Evolutionary conservation across 441 rosid genomes (phyloP).

Genomic region (Bruguiera hainesii): DNA sequence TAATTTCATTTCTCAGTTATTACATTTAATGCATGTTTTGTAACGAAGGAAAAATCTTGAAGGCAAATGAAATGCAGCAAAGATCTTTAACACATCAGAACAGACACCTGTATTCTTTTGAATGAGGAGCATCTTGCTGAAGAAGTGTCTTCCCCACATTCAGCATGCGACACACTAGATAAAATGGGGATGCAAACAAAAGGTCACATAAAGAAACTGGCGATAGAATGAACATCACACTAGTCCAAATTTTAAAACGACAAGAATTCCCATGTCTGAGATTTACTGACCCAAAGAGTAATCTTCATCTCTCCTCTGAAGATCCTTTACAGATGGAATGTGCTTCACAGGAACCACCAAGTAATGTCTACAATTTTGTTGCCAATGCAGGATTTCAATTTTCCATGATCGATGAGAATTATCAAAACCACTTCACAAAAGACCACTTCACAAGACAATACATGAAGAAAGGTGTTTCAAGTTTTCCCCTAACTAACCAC

Average conservation of each 20-base stretch:
- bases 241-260: neutral
- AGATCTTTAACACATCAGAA: slow-evolving; percentile 6
- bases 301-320: slow-evolving; percentile 64
- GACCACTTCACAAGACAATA: too few species aligned
- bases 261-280: neutral
- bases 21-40: neutral
- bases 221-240: neutral
- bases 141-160: slow-evolving; percentile 66
- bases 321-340: slow-evolving; percentile 66
- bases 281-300: slow-evolving; percentile 54
- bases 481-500: too few species aligned
- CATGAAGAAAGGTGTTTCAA: too few species aligned
- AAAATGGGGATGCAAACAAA: slow-evolving; percentile 12
- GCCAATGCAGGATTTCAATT: neutral
- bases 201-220: neutral
- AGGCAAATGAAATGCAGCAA: neutral
- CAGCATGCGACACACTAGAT: slow-evolving; percentile 70
- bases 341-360: slow-evolving; percentile 79
- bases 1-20: neutral
- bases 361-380: slow-evolving; percentile 57
- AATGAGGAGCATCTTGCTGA: slow-evolving; percentile 59
- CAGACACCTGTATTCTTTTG: slow-evolving; percentile 45
- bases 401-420: too few species aligned
- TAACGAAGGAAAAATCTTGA: neutral
- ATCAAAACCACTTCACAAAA: too few species aligned